These are phyloP conservation scores for Dicorynia guianensis DNA, from an alignment of 306 rosid species.

Conservation along the genomic window DNA sequence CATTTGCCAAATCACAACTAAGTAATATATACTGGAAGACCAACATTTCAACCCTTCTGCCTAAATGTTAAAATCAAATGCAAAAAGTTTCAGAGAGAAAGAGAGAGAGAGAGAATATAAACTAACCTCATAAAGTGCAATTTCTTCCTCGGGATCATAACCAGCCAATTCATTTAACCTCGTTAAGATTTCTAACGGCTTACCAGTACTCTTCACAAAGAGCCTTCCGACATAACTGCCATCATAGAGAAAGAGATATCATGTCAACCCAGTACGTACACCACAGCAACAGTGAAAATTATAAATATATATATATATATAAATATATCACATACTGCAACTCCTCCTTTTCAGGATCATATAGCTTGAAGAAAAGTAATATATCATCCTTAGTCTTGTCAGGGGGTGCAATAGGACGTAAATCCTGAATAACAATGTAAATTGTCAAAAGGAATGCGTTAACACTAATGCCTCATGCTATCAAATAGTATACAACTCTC, in stretches of 20 bases:
- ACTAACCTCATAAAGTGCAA: constrained; percentile 60
- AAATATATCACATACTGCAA: constrained; percentile 49
- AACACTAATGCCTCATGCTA: neutral
- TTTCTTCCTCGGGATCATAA: constrained; percentile 56
- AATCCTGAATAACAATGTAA: constrained; percentile 44
- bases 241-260: constrained; percentile 31
- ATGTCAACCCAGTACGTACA: constrained; percentile 17
- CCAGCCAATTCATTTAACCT: constrained; percentile 59
- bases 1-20: too few relatives aligned
- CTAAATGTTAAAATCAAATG: too few relatives aligned
- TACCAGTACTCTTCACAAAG: constrained; percentile 56
- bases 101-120: constrained; percentile 32
- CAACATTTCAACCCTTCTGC: too few relatives aligned
- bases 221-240: constrained; percentile 58
- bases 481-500: constrained; percentile 16
- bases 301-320: too few relatives aligned
- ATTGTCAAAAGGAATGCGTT: constrained; percentile 30
- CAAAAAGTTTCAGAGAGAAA: constrained; percentile 1
- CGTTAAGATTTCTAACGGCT: constrained; percentile 47
- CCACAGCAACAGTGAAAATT: neutral
- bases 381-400: constrained; percentile 59
- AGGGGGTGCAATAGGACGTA: constrained; percentile 47
- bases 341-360: constrained; percentile 62
- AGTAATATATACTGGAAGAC: too few relatives aligned
- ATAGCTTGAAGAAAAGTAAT: constrained; percentile 57